These are phyloP conservation scores for Conticribra weissflogii DNA, from an alignment of 108 stramenopile genomes.

Conservation along the genomic window DNA sequence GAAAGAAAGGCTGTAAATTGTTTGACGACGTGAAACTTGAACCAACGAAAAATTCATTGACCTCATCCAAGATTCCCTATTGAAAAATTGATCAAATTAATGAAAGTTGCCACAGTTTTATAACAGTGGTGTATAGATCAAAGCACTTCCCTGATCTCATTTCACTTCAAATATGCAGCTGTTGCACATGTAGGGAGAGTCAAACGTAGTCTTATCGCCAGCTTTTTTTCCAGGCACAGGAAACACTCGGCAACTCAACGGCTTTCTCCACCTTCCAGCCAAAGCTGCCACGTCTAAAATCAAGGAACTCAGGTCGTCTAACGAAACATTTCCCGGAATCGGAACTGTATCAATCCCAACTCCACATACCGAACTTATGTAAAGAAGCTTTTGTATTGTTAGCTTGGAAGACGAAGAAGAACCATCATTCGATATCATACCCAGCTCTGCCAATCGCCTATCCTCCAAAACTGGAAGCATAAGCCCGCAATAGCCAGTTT, in stretches of 20 bases:
- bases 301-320: constrained; percentile 51
- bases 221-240: constrained; percentile 59
- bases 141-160: no score
- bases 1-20: no score
- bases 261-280: constrained; percentile 83
- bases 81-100: no score
- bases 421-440: not conserved
- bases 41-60: no score
- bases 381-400: constrained; percentile 61
- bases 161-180: constrained; percentile 57
- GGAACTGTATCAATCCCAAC: constrained; percentile 91
- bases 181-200: constrained; percentile 82
- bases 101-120: no score
- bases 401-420: constrained; percentile 1
- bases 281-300: constrained; percentile 81
- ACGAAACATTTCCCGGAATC: constrained; percentile 57
- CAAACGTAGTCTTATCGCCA: constrained; percentile 74
- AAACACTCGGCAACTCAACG: constrained; percentile 83
- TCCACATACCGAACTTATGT: constrained; percentile 81
- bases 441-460: constrained; percentile 65
- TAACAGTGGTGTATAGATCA: no score
- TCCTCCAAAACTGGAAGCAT: constrained; percentile 91
- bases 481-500: constrained; percentile 81
- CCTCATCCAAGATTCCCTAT: no score
- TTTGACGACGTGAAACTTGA: no score